These are phyloP conservation scores for Penicillium sp. DNA, from an alignment of 2,329 filamentous ascomycete species.

Conservation along the genomic window DNA sequence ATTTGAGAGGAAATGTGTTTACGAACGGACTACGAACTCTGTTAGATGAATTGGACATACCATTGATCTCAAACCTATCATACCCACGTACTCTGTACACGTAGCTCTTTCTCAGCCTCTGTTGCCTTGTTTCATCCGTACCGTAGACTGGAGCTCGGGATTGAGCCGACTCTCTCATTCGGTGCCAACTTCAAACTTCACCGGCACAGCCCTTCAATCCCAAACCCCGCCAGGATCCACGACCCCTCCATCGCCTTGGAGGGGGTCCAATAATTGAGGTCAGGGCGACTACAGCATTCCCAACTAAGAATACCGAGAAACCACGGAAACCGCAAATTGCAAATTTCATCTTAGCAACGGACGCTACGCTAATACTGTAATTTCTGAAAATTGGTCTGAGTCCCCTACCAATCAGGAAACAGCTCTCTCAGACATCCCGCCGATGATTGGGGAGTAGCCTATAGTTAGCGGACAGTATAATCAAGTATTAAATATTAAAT, in stretches of 20 bases:
- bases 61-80: slow-evolving; percentile 4
- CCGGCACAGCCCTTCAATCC: slow-evolving; percentile 2
- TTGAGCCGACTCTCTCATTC: neutral
- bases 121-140: neutral
- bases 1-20: slow-evolving; percentile 12
- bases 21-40: slow-evolving; percentile 16
- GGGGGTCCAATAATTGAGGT: slow-evolving; percentile 5
- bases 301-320: slow-evolving; percentile 2
- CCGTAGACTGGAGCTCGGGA: neutral
- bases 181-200: slow-evolving; percentile 1
- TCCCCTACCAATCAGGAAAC: neutral
- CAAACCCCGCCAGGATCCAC: slow-evolving; percentile 12
- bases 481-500: no score
- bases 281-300: neutral
- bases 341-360: slow-evolving; percentile 2
- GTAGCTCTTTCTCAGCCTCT: neutral
- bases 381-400: neutral
- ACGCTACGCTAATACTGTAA: neutral
- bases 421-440: neutral
- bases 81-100: neutral
- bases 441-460: neutral
- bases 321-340: neutral
- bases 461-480: no score
- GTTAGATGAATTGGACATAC: slow-evolving; percentile 21
- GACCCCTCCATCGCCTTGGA: neutral